These are phyloP conservation scores for Prunus mume DNA, from an alignment of 306 rosid species.

Conservation along the genomic window DNA sequence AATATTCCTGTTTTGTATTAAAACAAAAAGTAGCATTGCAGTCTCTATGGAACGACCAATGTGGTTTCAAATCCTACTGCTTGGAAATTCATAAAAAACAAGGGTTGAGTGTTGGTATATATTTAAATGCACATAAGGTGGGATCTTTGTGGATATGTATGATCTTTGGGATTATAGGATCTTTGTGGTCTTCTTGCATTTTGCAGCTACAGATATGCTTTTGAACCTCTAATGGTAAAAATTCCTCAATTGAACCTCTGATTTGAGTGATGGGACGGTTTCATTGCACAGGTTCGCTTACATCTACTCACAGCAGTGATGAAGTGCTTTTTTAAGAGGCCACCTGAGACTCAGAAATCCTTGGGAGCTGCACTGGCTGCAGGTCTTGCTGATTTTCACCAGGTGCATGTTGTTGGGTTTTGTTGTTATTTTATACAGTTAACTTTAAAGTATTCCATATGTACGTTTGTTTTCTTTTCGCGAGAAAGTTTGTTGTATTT, in stretches of 20 bases:
- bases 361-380: conserved; percentile 97
- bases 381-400: conserved; percentile 93
- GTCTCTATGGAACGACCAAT: neutral
- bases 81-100: neutral
- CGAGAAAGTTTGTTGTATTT: conserved; percentile 1
- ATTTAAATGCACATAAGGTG: neutral
- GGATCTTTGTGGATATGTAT: neutral
- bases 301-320: conserved; percentile 97
- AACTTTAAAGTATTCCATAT: neutral
- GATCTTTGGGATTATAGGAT: neutral
- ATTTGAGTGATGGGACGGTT: conserved; percentile 25
- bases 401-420: conserved; percentile 40
- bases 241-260: neutral
- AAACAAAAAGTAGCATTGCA: neutral
- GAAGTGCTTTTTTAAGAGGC: conserved; percentile 99
- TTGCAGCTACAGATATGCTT: neutral
- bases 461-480: neutral
- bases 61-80: neutral
- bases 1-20: neutral
- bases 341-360: conserved; percentile 91
- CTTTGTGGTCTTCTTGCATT: neutral
- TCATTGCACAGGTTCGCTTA: conserved; percentile 79
- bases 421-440: neutral
- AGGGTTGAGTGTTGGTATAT: neutral
- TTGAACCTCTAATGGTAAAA: neutral